Base-by-base conservation (phyloP, 2,329 filamentous ascomycete species). In the Diplodia seriata region DNA sequence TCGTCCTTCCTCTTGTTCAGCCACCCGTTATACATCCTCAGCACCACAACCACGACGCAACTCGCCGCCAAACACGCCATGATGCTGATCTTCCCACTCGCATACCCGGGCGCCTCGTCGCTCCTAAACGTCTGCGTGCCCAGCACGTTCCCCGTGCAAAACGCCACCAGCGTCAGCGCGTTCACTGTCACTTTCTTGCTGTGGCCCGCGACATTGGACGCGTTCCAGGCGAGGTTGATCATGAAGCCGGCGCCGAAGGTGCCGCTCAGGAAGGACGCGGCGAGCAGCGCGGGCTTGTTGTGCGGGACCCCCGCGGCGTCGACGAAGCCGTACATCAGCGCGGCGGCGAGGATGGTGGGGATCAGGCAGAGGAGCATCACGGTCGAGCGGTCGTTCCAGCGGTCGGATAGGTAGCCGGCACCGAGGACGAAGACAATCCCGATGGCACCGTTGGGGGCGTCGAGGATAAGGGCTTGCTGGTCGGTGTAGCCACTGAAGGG, bases 111-210 rank as follows among this genome's bases (percentile, higher is more conserved):
- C 20, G 80, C 80, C 67, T 83, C 76, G 47, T 77, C 72, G 1
- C 75, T 76, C 62, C 79, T 78, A 71, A 83, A 83, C 1, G 81
- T 82, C 69, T 81, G 76, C 20, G 82, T 81, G 0, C 80, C 81
- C 6, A 83, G 73, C 63, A 83, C 81, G 70, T 82, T 83, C 2
- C 79, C 81, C 8, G 81, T 72, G 43, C 77, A 78, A 71, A 81
- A 83, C 2, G 77, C 74, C 65, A 83, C 77, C 11, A 83, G 75
- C 9, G 81, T 73, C n/a, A 85, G 71, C 0, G 82, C 82, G 50
- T 82, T 83, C 57, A 81, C 78, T 0, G 81, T 82, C 29, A 83
- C 80, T 69, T 84, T 84, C 74, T 85, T 85, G 2, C 82, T 83
- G 67, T 85, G 81, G 0, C 83, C 82, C 6, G 80, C 81, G 2